phyloP scores from a whole-genome alignment of 2,329 filamentous ascomycete genomes.

The Alternaria gaisen region DNA sequence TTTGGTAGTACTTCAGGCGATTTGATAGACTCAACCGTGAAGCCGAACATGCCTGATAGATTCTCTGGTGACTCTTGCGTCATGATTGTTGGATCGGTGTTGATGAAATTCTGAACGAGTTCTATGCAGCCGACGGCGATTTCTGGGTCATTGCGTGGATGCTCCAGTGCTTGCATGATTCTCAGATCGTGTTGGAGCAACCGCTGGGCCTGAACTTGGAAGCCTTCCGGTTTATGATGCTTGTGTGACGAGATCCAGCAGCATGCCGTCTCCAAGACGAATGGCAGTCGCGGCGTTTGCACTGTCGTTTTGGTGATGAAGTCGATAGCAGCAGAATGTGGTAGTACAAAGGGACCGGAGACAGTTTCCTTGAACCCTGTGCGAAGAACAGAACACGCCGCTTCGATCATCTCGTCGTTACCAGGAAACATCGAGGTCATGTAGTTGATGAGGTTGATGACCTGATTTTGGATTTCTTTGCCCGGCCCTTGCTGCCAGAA shows the following conservation, averaged over 20 bases:
- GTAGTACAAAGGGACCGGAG: slow-evolving; percentile 80
- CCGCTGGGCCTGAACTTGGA: slow-evolving; percentile 38
- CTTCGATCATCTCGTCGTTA: slow-evolving; percentile 74
- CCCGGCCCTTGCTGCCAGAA: slow-evolving; percentile 63
- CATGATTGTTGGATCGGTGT: slow-evolving; percentile 68
- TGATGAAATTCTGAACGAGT: slow-evolving; percentile 71
- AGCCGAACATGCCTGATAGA: slow-evolving; percentile 74
- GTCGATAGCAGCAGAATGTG: slow-evolving; percentile 69
- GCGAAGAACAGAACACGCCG: slow-evolving; percentile 74
- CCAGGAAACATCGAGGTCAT: slow-evolving; percentile 63
- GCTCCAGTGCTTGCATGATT: slow-evolving; percentile 69
- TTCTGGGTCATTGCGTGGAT: slow-evolving; percentile 72
- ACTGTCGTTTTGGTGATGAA: slow-evolving; percentile 69
- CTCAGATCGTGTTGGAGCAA: slow-evolving; percentile 68
- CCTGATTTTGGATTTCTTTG: slow-evolving; percentile 59
- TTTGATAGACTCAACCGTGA: slow-evolving; percentile 74
- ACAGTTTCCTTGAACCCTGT: slow-evolving; percentile 78
- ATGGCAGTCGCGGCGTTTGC: slow-evolving; percentile 72
- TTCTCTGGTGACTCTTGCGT: slow-evolving; percentile 66
- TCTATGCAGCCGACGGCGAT: slow-evolving; percentile 78
- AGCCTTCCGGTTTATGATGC: slow-evolving; percentile 53
- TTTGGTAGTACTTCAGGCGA: slow-evolving; percentile 80
- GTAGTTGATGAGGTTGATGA: slow-evolving; percentile 61
- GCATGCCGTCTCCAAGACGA: slow-evolving; percentile 75
- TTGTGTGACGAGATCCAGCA: slow-evolving; percentile 64